Base-by-base conservation (phyloP, 1,284 basidiomycete genomes). In the Anthracocystis panici-leucophaei region DNA sequence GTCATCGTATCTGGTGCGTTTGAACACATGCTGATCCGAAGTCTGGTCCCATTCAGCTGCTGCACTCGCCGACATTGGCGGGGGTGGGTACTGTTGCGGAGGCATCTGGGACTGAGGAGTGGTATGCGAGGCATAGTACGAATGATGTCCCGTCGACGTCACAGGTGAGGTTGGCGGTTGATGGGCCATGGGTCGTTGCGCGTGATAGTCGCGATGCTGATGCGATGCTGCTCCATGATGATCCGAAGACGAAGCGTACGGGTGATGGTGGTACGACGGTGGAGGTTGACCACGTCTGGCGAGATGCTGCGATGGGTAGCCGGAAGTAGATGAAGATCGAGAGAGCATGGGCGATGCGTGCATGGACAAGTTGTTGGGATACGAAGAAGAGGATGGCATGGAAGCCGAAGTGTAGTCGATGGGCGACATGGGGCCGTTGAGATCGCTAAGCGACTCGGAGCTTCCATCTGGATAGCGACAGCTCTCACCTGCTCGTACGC, bases 381-480 rank as follows among this genome's bases (percentile, higher is more conserved):
- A 69, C 2, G 71, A 74, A 9, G 62, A 51, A 5, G 65, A 68
- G 2, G 71, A 64, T 5, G 58, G 18, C 31, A 65, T 53, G 12
- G 55, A 51, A 12, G 71, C 65, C 40, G 71, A 74, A 40, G 42
- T 41, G n/a, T 69, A 58, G 35, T 59, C 64, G 44, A 35, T 58
- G 25, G 51, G 42, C 10, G 60, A 42, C 25, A 59, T 51, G 27
- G 64, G 35, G 16, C 57, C 31, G 38, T 54, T 58, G 10, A 25
- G 18, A 5, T 66, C 69, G 7, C n/a, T 18, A 14, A 63, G 52
- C 23, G 65, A 64, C 29, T 73, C 64, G 16, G 70, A 60, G 53
- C 51, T 64, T 21, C 50, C 58, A 27, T 74, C 65, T 2, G 74
- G 74, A 57, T 76, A 76, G 50, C 68, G 68, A 64, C 74, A 76